phyloP scores from a whole-genome alignment of 2,329 filamentous ascomycete genomes.

The Chaetomiaceae sp. region DNA sequence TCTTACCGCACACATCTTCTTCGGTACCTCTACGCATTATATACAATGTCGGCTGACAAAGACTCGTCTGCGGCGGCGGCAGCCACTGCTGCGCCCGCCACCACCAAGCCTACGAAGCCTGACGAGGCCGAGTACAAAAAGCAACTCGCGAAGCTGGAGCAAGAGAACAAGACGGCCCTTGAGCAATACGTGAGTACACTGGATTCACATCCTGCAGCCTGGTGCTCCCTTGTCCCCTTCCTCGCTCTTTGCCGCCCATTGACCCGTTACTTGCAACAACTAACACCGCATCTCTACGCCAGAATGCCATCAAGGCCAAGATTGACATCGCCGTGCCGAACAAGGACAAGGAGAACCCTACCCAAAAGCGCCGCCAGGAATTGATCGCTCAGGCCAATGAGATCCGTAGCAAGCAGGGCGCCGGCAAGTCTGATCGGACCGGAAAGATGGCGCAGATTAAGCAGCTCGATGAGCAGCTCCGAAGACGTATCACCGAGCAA shows the following conservation, averaged over 20 bases:
- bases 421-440: slow-evolving; percentile 76
- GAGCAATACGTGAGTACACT: slow-evolving; percentile 37
- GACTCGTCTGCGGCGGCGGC: slow-evolving; percentile 30
- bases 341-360: slow-evolving; percentile 70
- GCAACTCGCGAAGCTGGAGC: slow-evolving; percentile 74
- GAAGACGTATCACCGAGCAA: slow-evolving; percentile 78
- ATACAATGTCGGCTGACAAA: neutral
- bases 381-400: slow-evolving; percentile 75
- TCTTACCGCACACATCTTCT: neutral
- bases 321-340: slow-evolving; percentile 75
- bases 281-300: slow-evolving; percentile 10
- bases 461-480: slow-evolving; percentile 83
- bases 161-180: slow-evolving; percentile 75
- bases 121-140: slow-evolving; percentile 82
- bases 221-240: neutral
- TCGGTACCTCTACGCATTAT: neutral
- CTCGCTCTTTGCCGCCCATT: neutral
- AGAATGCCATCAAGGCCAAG: slow-evolving; percentile 87
- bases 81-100: slow-evolving; percentile 38
- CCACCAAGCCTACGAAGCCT: slow-evolving; percentile 73
- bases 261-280: neutral
- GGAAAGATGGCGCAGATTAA: slow-evolving; percentile 86
- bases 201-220: neutral
- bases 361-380: slow-evolving; percentile 78
- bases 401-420: slow-evolving; percentile 83